Evolutionary conservation across 2,329 filamentous ascomycete genomes (phyloP).

Genomic region (Leptosphaerulina australis): DNA sequence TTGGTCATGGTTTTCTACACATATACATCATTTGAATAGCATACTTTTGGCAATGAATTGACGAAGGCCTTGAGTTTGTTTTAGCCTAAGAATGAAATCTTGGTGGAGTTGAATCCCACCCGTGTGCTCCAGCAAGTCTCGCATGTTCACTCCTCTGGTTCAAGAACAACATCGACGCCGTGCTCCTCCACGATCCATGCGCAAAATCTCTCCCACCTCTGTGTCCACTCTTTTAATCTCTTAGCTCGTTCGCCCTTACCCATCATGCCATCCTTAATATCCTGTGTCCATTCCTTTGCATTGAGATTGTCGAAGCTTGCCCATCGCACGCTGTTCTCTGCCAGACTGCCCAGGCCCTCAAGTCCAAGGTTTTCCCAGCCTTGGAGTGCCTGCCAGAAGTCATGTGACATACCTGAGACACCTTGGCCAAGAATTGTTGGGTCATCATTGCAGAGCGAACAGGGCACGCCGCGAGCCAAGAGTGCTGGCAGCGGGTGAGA

Average conservation of each 20-base stretch:
- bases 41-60: no score
- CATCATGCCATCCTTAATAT: conserved; percentile 74
- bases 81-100: no score
- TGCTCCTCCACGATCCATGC: conserved; percentile 85
- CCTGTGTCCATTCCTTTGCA: conserved; percentile 71
- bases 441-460: conserved; percentile 87
- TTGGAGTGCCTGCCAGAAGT: conserved; percentile 93
- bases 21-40: no score
- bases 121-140: not conserved
- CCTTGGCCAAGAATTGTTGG: conserved; percentile 87
- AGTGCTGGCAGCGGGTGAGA: conserved; percentile 83
- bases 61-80: no score
- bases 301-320: conserved; percentile 83
- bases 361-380: conserved; percentile 91
- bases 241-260: conserved; percentile 73
- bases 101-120: conserved; percentile 16
- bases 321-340: conserved; percentile 92
- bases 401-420: conserved; percentile 80
- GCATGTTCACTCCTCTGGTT: conserved; percentile 48
- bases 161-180: conserved; percentile 58
- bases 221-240: conserved; percentile 76
- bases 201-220: conserved; percentile 88
- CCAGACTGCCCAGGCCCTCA: conserved; percentile 82
- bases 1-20: no score
- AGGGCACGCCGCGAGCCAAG: conserved; percentile 81